phyloP scores from a whole-genome alignment of 805 yeast genomes.

The Candida dajiaensis region DNA sequence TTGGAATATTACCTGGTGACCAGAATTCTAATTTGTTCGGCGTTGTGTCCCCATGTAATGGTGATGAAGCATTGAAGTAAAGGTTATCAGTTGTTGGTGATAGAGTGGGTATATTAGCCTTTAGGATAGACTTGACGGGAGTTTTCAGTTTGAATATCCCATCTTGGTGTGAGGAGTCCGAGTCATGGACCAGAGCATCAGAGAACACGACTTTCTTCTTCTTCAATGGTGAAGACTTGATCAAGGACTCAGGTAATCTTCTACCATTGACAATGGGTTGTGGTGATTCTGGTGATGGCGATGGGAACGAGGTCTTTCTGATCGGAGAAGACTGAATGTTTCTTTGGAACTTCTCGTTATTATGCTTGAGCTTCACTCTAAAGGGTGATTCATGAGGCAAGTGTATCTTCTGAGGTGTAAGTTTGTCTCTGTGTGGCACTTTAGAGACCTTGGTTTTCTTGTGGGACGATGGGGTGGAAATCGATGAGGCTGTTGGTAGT shows the following conservation, averaged over 20 bases:
- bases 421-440: neutral
- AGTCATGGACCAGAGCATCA: constrained; percentile 7
- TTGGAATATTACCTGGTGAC: constrained; percentile 23
- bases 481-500: neutral
- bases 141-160: constrained; percentile 7
- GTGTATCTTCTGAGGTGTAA: neutral
- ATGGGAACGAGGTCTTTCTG: neutral
- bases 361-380: neutral
- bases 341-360: neutral
- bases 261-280: neutral
- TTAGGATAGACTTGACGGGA: constrained; percentile 20
- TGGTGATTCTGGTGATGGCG: neutral
- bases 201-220: constrained; percentile 18
- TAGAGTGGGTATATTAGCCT: constrained; percentile 1
- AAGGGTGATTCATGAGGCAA: neutral
- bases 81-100: constrained; percentile 10
- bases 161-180: neutral
- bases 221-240: constrained; percentile 21
- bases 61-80: constrained; percentile 4
- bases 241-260: neutral
- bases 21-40: constrained; percentile 15
- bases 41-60: neutral
- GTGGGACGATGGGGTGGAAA: neutral
- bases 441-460: neutral
- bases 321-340: neutral